Conservation (phyloP, 2,329 filamentous ascomycete genomes). For the Ophiostoma piceae region DNA sequence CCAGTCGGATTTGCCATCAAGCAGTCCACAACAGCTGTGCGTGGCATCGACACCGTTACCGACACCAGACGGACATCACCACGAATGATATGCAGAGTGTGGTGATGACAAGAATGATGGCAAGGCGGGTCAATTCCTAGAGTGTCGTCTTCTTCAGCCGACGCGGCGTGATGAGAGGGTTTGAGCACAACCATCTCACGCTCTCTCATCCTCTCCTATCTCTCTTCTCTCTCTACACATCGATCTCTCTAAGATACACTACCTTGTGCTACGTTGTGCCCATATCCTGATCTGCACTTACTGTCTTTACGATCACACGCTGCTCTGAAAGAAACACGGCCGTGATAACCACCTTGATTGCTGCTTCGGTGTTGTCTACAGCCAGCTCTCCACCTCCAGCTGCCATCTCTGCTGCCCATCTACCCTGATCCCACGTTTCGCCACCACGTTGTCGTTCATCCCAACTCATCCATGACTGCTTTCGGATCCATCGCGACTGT, state of each 20-base stretch:
- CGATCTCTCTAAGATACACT: not conserved
- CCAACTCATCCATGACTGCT: not conserved
- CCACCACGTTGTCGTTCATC: not conserved
- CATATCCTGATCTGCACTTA: not conserved
- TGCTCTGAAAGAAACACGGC: not conserved
- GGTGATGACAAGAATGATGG: not conserved
- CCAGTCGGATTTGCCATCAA: not conserved
- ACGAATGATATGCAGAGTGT: not conserved
- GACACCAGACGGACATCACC: not conserved
- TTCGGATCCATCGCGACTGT: not conserved
- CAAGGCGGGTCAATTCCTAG: not conserved
- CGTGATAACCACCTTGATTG: not conserved
- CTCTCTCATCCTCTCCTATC: not conserved
- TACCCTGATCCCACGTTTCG: slow-evolving; percentile 1
- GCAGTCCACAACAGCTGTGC: no score
- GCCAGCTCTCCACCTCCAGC: not conserved
- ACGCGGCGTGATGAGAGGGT: not conserved
- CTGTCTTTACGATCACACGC: not conserved
- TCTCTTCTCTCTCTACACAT: not conserved
- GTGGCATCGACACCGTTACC: no score
- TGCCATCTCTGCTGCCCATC: not conserved
- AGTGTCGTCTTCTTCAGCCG: not conserved
- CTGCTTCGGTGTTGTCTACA: not conserved
- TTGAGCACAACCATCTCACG: not conserved
- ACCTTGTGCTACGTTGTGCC: not conserved